A percentile compares a stretch with the other conserved stretches of the same genome.
These are phyloP conservation scores for Escallonia herrerae DNA, from an alignment of 129 eudicot species.

Conservation along the genomic window DNA sequence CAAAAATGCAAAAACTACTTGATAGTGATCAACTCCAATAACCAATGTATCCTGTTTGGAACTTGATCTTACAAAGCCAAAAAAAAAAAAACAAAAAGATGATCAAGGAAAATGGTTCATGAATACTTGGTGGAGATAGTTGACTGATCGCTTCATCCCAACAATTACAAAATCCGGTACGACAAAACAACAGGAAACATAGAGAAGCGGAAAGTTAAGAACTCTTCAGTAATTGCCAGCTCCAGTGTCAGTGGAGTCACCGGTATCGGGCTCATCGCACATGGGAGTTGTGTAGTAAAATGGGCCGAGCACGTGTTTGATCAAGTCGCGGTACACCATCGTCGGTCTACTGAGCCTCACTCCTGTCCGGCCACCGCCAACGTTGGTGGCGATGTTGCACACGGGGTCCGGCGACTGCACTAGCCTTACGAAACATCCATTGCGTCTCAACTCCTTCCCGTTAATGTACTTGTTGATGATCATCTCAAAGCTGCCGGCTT, in stretches of 20 bases:
- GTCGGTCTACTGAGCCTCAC: conserved; percentile 67
- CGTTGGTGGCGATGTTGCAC: conserved; percentile 69
- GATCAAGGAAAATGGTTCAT: too few relatives aligned
- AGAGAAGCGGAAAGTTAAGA: too few relatives aligned
- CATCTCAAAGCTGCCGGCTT: conserved; percentile 53
- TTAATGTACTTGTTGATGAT: conserved; percentile 30
- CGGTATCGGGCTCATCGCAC: conserved; percentile 70
- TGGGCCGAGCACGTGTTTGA: conserved; percentile 49
- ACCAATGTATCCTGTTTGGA: too few relatives aligned
- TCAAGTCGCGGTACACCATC: conserved; percentile 47
- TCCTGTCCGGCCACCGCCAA: conserved; percentile 63
- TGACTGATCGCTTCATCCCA: too few relatives aligned
- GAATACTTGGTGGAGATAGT: too few relatives aligned
- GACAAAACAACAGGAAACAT: too few relatives aligned
- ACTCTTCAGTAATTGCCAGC: conserved; percentile 13
- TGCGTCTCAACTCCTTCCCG: conserved; percentile 52
- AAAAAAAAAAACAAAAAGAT: too few relatives aligned
- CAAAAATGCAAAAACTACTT: too few relatives aligned
- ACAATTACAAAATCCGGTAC: too few relatives aligned
- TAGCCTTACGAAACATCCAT: conserved; percentile 62
- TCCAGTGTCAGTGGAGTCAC: conserved; percentile 16
- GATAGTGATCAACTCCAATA: too few relatives aligned
- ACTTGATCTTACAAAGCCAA: too few relatives aligned
- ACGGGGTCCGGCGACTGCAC: conserved; percentile 72
- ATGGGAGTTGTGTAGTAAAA: conserved; percentile 85